phyloP scores from a whole-genome alignment of 495 filamentous ascomycete genomes.

The Tuber microsphaerosporum region DNA sequence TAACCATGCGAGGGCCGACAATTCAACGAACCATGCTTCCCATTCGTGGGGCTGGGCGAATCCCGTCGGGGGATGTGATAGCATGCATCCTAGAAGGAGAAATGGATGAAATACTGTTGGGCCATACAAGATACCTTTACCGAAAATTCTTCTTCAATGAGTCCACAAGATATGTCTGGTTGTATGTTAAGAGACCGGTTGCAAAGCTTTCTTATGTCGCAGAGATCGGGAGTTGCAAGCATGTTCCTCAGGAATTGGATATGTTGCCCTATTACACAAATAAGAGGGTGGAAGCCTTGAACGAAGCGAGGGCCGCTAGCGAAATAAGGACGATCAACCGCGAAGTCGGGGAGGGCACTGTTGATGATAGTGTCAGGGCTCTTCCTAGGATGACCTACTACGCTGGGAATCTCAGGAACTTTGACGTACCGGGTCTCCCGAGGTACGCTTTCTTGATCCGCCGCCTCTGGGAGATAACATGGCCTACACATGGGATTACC shows the following conservation, averaged over 20 bases:
- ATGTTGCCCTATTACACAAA: neutral
- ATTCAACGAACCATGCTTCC: neutral
- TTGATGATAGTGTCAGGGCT: neutral
- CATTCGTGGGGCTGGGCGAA: neutral
- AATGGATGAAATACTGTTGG: neutral
- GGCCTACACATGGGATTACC: neutral
- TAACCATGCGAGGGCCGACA: neutral
- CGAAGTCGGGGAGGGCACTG: neutral
- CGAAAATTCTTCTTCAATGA: slow-evolving; percentile 2
- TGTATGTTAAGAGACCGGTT: neutral
- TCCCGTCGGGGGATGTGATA: neutral
- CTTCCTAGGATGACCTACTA: neutral
- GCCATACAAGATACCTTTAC: neutral
- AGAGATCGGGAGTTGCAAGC: neutral
- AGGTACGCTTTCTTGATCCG: neutral
- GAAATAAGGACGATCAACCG: neutral
- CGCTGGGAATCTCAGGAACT: neutral
- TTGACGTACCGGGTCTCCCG: neutral
- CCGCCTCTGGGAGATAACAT: neutral
- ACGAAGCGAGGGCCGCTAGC: neutral
- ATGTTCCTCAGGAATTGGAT: neutral
- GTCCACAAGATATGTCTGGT: neutral
- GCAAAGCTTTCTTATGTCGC: neutral
- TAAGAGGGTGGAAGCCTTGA: neutral
- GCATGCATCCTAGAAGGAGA: neutral